A percentile compares a stretch with the other conserved stretches of the same genome.
phyloP scores from a whole-genome alignment of 1,284 basidiomycete genomes.

The Salmacisia buchloeana region DNA sequence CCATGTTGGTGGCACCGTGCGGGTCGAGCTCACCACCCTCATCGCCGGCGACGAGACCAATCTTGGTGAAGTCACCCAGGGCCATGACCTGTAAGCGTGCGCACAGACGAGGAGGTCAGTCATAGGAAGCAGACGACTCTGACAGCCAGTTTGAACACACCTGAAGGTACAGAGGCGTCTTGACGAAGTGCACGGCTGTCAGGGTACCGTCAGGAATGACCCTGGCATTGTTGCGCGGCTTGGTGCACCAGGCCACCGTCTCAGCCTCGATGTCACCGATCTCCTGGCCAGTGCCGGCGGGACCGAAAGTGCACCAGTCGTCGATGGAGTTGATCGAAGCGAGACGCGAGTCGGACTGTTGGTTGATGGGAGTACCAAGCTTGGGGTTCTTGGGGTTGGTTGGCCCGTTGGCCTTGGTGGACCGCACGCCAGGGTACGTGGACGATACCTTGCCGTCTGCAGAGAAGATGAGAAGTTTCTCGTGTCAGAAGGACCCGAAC shows the following conservation, averaged over 20 bases:
- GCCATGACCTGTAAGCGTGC: slow-evolving; percentile 57
- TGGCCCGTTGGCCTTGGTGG: slow-evolving; percentile 26
- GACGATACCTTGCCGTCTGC: slow-evolving; percentile 31
- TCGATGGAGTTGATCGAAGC: slow-evolving; percentile 46
- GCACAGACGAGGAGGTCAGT: too few species aligned
- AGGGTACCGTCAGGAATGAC: slow-evolving; percentile 49
- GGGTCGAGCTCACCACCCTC: slow-evolving; percentile 49
- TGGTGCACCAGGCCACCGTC: slow-evolving; percentile 72
- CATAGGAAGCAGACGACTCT: too few species aligned
- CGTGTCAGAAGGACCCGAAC: too few species aligned
- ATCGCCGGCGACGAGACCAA: slow-evolving; percentile 36
- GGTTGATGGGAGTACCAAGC: slow-evolving; percentile 45
- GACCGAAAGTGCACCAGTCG: slow-evolving; percentile 49
- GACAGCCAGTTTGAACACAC: too few species aligned
- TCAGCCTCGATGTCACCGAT: slow-evolving; percentile 65
- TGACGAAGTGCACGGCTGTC: slow-evolving; percentile 48
- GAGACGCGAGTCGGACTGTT: slow-evolving; percentile 42
- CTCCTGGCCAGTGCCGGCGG: slow-evolving; percentile 51
- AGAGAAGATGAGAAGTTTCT: neutral
- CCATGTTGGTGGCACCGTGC: slow-evolving; percentile 50
- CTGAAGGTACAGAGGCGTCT: slow-evolving; percentile 52
- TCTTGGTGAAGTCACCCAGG: slow-evolving; percentile 47
- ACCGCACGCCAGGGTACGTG: slow-evolving; percentile 36
- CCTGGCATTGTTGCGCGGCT: slow-evolving; percentile 48
- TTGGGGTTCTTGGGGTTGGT: slow-evolving; percentile 40